Conservation (phyloP, 176 grass and related monocot species). For the Tuctoria greenei region DNA sequence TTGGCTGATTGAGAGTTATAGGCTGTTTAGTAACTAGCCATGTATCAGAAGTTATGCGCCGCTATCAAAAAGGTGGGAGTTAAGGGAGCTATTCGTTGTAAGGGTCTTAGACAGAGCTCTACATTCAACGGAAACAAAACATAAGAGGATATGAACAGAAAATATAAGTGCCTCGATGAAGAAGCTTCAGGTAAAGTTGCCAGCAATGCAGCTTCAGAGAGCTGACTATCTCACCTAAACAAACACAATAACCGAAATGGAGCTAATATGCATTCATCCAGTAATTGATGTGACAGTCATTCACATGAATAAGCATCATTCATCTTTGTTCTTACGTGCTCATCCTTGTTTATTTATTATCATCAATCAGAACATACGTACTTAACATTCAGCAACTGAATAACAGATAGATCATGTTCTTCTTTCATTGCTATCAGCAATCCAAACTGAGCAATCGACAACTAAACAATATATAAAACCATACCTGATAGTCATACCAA, state of each 20-base stretch:
- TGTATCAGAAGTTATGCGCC: not conserved
- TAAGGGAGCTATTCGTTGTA: not conserved
- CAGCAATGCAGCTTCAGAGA: not conserved
- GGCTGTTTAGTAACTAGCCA: not conserved
- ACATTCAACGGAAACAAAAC: constrained; percentile 1
- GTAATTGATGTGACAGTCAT: no score
- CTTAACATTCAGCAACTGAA: no score
- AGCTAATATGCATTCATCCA: no score
- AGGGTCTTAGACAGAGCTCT: not conserved
- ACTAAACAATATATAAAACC: constrained; percentile 20
- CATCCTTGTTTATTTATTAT: not conserved
- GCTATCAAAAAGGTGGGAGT: not conserved
- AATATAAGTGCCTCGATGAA: no score
- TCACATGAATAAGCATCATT: constrained; percentile 3
- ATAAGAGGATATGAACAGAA: not conserved
- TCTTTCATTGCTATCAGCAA: not conserved
- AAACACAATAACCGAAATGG: not conserved
- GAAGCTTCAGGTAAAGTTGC: no score
- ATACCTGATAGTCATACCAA: constrained; percentile 65
- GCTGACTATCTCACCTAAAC: not conserved
- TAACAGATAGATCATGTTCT: not conserved
- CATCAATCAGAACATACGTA: no score
- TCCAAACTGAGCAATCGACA: not conserved
- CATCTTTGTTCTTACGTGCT: no score
- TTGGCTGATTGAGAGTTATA: not conserved